Percentiles rank a stretch among this genome's conserved stretches.
Evolutionary conservation across 768 basidiomycete genomes (phyloP).

Genomic region (Boletus rubescentipes): DNA sequence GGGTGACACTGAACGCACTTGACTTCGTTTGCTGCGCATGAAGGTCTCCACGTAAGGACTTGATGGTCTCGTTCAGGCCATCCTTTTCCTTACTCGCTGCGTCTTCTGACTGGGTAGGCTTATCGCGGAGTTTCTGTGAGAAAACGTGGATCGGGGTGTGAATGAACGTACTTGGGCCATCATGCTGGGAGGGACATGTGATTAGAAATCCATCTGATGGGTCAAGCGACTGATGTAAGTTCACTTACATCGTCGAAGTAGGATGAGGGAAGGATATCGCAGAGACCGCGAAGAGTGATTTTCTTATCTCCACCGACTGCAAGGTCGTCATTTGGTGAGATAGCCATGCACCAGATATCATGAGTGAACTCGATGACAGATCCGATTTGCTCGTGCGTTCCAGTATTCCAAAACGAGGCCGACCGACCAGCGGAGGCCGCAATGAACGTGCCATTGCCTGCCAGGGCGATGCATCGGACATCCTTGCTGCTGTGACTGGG

Average conservation of each 20-base stretch:
- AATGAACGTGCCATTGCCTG: background rate
- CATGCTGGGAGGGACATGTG: background rate
- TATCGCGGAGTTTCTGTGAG: too few species aligned
- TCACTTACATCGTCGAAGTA: background rate
- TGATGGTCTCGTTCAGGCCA: too few species aligned
- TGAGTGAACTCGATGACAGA: too few species aligned
- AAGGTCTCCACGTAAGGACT: too few species aligned
- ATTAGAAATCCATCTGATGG: background rate
- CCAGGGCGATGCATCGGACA: too few species aligned
- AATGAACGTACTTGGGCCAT: background rate
- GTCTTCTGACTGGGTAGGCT: too few species aligned
- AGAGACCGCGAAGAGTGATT: background rate
- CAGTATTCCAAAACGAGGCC: slow-evolving; percentile 10
- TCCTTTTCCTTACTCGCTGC: too few species aligned
- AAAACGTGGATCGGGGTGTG: background rate
- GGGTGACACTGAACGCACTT: too few species aligned
- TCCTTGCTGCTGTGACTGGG: too few species aligned
- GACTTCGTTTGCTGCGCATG: too few species aligned
- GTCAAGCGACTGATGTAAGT: too few species aligned
- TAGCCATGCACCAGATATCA: too few species aligned
- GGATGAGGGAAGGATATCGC: background rate
- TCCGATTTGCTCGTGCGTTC: slow-evolving; percentile 1
- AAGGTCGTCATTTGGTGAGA: background rate
- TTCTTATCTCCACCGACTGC: background rate
- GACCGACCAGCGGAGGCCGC: background rate